Evolutionary conservation across 2,329 filamentous ascomycete species (phyloP).

Genomic region (Sphaerulina populicola): DNA sequence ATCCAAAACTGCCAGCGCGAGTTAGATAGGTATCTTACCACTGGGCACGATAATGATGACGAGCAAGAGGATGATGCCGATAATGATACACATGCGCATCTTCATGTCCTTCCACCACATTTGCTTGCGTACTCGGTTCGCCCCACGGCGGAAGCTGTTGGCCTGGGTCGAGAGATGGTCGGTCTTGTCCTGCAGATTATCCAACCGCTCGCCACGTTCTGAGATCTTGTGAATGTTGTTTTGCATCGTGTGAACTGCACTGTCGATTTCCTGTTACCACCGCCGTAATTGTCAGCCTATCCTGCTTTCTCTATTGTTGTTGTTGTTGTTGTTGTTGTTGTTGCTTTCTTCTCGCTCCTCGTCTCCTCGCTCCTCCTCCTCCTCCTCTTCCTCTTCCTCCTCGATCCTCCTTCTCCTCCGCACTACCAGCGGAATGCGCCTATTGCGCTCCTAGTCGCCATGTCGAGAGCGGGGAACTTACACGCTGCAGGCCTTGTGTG

Average conservation of each 20-base stretch:
- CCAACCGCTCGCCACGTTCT: constrained; percentile 80
- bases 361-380: not conserved
- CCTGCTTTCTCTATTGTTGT: too few relatives aligned
- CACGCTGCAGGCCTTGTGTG: constrained; percentile 22
- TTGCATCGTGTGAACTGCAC: constrained; percentile 88
- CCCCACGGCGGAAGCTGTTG: constrained; percentile 89
- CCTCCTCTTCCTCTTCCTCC: not conserved
- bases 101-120: constrained; percentile 99
- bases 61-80: constrained; percentile 83
- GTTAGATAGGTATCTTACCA: constrained; percentile 47
- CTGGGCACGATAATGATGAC: constrained; percentile 89
- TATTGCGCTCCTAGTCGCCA: not conserved
- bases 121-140: constrained; percentile 83
- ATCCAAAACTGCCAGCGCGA: too few relatives aligned
- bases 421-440: constrained; percentile 8
- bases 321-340: not conserved
- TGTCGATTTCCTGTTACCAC: constrained; percentile 76
- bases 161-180: constrained; percentile 86
- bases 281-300: constrained; percentile 7
- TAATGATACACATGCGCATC: constrained; percentile 95
- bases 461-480: constrained; percentile 8
- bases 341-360: not conserved
- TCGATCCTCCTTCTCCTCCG: too few relatives aligned
- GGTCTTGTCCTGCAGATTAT: constrained; percentile 86
- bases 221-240: constrained; percentile 97